Evolutionary conservation across 2,329 filamentous ascomycete genomes (phyloP).

Genomic region (Colletotrichum spinosum): DNA sequence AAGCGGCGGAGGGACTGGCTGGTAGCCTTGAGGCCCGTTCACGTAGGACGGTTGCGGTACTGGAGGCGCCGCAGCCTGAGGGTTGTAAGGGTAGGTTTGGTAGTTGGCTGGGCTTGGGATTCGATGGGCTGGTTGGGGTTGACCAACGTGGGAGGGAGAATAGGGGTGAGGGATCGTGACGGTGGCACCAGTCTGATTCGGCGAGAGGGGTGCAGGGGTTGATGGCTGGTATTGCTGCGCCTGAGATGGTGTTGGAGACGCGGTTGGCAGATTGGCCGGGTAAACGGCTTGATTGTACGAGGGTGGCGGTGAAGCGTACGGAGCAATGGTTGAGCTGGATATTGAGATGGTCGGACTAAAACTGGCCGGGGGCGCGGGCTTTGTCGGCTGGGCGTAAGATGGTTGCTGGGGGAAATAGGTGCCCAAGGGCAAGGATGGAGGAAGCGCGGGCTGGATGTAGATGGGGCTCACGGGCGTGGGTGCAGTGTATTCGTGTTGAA

Average conservation of each 20-base stretch:
- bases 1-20: conserved; percentile 9
- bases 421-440: conserved; percentile 20
- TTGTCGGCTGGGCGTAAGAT: conserved; percentile 18
- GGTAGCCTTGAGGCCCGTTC: conserved; percentile 18
- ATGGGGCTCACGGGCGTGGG: conserved; percentile 13
- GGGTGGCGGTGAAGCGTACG: conserved; percentile 26
- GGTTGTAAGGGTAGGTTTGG: conserved; percentile 6
- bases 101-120: background rate
- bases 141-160: conserved; percentile 19
- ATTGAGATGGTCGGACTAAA: conserved; percentile 23
- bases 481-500: conserved; percentile 2
- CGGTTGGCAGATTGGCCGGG: background rate
- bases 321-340: conserved; percentile 4
- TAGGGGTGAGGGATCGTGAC: conserved; percentile 15
- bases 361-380: background rate
- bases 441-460: conserved; percentile 18
- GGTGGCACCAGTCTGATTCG: conserved; percentile 7
- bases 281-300: conserved; percentile 22
- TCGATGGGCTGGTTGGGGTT: background rate
- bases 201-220: conserved; percentile 11
- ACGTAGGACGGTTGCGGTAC: conserved; percentile 22
- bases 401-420: conserved; percentile 35
- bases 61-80: conserved; percentile 3
- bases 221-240: conserved; percentile 10
- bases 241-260: conserved; percentile 12